phyloP scores from a whole-genome alignment of 2,329 filamentous ascomycete species.

The Penicillium sp. region DNA sequence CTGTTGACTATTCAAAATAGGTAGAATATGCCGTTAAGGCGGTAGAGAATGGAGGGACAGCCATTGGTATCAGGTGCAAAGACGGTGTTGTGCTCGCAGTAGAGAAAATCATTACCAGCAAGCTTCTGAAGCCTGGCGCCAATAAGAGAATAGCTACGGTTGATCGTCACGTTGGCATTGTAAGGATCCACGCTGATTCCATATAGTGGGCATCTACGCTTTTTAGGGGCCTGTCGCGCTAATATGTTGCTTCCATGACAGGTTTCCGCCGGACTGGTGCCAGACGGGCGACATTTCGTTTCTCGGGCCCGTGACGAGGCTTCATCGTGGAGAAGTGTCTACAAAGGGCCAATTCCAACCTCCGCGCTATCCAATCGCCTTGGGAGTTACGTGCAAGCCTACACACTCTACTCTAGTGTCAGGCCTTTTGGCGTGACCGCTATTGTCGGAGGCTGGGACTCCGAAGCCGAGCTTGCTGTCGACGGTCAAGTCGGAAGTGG shows the following conservation, averaged over 20 bases:
- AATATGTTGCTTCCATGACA: constrained; percentile 33
- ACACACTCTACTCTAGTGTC: constrained; percentile 93
- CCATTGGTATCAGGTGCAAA: constrained; percentile 92
- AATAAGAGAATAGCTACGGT: constrained; percentile 97
- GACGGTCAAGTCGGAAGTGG: constrained; percentile 84
- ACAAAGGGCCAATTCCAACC: constrained; percentile 88
- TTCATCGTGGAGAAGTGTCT: constrained; percentile 77
- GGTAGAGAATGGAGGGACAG: constrained; percentile 93
- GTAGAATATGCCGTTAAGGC: constrained; percentile 97
- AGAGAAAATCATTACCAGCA: constrained; percentile 92
- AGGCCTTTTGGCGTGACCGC: constrained; percentile 93
- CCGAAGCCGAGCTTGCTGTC: constrained; percentile 71
- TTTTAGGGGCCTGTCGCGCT: neutral
- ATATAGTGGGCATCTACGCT: no score
- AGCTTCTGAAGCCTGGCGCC: constrained; percentile 84
- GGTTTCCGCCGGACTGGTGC: constrained; percentile 89
- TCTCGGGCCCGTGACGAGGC: constrained; percentile 91
- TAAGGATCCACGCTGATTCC: constrained; percentile 46
- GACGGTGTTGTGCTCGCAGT: constrained; percentile 92
- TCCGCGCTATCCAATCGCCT: constrained; percentile 82
- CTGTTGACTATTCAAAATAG: constrained; percentile 29
- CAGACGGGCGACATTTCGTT: constrained; percentile 90
- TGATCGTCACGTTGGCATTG: constrained; percentile 85
- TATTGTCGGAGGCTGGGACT: constrained; percentile 89
- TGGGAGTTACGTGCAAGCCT: constrained; percentile 91